These are phyloP conservation scores for Pestalotiopsis sp. DNA, from an alignment of 2,329 filamentous ascomycete species.

Conservation along the genomic window DNA sequence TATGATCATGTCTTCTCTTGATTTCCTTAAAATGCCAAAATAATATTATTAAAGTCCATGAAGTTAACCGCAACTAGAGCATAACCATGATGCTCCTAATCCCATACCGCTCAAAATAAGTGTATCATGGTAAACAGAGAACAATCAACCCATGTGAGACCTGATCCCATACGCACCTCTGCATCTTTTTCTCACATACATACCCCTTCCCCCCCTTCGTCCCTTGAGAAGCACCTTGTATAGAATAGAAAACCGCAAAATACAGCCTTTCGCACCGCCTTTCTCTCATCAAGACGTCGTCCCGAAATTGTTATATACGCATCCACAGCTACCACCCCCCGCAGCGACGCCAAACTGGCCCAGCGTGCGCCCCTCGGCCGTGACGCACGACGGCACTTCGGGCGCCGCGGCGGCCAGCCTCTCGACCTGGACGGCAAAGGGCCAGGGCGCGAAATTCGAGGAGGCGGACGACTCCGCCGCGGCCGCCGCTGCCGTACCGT, in stretches of 20 bases:
- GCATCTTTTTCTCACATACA: too few relatives aligned
- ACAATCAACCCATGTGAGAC: too few relatives aligned
- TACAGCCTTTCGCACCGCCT: background rate
- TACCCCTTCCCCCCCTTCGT: too few relatives aligned
- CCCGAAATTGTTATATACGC: conserved; percentile 40
- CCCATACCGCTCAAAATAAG: too few relatives aligned
- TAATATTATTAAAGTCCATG: too few relatives aligned
- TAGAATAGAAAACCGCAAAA: background rate
- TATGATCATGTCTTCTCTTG: too few relatives aligned
- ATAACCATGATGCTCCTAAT: too few relatives aligned
- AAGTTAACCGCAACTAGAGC: too few relatives aligned
- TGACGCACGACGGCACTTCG: conserved; percentile 57
- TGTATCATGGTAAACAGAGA: too few relatives aligned
- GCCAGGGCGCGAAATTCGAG: conserved; percentile 50
- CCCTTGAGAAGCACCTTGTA: too few relatives aligned
- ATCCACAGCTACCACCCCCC: conserved; percentile 36
- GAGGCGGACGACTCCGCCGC: conserved; percentile 29
- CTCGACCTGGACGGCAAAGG: conserved; percentile 58
- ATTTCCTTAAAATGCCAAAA: too few relatives aligned
- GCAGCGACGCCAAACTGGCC: conserved; percentile 35
- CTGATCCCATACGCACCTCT: too few relatives aligned
- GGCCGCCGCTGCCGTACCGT: conserved; percentile 19
- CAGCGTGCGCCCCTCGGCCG: conserved; percentile 37
- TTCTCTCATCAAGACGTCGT: background rate
- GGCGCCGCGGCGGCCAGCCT: conserved; percentile 51